A percentile compares a stretch with the other conserved stretches of the same genome.
phyloP scores from a whole-genome alignment of 371 early-diverging fungal genomes.

The Mortierella sp. region DNA sequence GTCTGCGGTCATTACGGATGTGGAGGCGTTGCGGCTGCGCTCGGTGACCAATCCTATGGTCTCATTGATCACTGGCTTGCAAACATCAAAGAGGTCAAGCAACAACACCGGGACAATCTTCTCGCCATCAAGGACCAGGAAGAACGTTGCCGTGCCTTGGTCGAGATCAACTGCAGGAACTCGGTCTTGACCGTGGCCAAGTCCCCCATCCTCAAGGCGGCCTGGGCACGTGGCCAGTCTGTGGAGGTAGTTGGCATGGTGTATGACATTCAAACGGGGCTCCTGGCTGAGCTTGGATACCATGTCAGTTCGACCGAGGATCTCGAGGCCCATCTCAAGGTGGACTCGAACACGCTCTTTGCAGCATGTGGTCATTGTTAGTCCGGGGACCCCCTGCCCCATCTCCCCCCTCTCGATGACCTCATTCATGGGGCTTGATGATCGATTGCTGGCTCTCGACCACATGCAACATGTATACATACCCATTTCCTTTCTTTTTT shows the following conservation, averaged over 20 bases:
- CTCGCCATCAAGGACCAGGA: constrained; percentile 55
- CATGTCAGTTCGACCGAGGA: constrained; percentile 46
- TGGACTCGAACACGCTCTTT: constrained; percentile 38
- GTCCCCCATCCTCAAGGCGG: constrained; percentile 84
- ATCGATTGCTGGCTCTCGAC: too few relatives aligned
- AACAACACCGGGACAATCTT: constrained; percentile 63
- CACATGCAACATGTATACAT: too few relatives aligned
- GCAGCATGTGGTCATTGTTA: constrained; percentile 10
- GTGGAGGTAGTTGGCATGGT: constrained; percentile 89
- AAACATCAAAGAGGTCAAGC: constrained; percentile 81
- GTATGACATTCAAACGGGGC: constrained; percentile 79
- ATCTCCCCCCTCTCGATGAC: too few relatives aligned
- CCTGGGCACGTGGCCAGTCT: constrained; percentile 82
- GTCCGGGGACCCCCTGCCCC: too few relatives aligned
- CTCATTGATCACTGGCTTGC: constrained; percentile 89
- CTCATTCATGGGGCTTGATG: too few relatives aligned
- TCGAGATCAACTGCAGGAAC: constrained; percentile 81
- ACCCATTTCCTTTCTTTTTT: not conserved
- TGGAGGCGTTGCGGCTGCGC: constrained; percentile 87
- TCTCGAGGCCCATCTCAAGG: constrained; percentile 41
- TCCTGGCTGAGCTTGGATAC: constrained; percentile 59
- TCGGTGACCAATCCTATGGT: constrained; percentile 72
- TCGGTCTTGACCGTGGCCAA: constrained; percentile 79
- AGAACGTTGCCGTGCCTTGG: constrained; percentile 61
- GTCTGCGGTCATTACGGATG: constrained; percentile 94